Evolutionary conservation across 2,329 filamentous ascomycete genomes (phyloP), one percentile per base, ranked within the genome.

Genomic region (Hypoxylon rubiginosum): DNA sequence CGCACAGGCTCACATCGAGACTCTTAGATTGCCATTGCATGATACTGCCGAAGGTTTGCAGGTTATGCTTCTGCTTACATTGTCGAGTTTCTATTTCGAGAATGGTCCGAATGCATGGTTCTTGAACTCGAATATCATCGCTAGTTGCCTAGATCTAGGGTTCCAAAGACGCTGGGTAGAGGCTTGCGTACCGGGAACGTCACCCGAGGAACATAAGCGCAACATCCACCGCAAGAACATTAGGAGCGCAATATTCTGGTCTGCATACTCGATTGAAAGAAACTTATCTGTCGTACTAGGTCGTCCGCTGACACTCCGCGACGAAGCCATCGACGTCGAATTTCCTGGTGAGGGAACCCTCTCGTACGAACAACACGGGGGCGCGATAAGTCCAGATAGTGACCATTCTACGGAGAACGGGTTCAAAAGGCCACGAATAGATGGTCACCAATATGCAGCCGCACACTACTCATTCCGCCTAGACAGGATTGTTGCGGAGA

Each of bases 211-310:
- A 41, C 7, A 54, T 11, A 58, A 45, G 10, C 55, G 30, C 10
- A 46, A 45, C 10, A 28, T 48, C 45, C 43, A 64, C 55, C 52
- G 67, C 34, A 54, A 58, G 30, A 56, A 66, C n/a, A 64, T 75
- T 13, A 73, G 71, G 39, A 67, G 71, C 17, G 68, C 70, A 8
- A 69, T 75, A 52, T 75, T 75, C 53, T 75, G 73, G 73, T 74
- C 71, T 34, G 67, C 73, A 5, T 75, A 75, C 43, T 65, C 65
- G 5, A 67, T 75, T 28, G 73, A 75, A 39, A 70, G 73, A 11
- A 74, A 66, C 50, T 48, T 75, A 41, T 65, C 67, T 5, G 69
- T 75, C 17, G 52, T 71, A 8, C 65, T 75, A 17, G 73, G 73
- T 1, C 71, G 73, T 26, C 73, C 73, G 13, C 69, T 75, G 9